phyloP scores from a whole-genome alignment of 208 protist genomes.

The Trypanosoma congolense region DNA sequence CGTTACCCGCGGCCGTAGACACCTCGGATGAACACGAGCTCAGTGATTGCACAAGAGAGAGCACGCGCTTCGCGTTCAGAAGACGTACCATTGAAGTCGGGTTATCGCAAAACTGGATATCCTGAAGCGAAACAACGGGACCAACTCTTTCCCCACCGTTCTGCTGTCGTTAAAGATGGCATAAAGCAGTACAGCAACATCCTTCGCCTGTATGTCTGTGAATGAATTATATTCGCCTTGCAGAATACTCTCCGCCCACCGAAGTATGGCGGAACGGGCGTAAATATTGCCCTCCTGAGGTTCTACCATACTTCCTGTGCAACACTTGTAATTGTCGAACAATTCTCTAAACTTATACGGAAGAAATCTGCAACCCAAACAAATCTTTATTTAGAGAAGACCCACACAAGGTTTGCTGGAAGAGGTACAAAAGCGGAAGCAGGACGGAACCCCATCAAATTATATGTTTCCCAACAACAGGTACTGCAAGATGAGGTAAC shows the following conservation, averaged over 20 bases:
- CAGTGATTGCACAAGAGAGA: slow-evolving; percentile 40
- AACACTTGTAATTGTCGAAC: too few species aligned
- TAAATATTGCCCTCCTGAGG: slow-evolving; percentile 22
- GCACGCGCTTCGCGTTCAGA: slow-evolving; percentile 60
- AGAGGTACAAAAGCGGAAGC: too few species aligned
- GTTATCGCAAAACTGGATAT: slow-evolving; percentile 37
- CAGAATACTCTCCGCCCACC: slow-evolving; percentile 57
- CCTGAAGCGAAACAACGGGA: slow-evolving; percentile 33
- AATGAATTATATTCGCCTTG: slow-evolving; percentile 33
- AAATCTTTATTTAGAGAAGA: too few species aligned
- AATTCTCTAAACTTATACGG: too few species aligned
- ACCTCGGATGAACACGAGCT: slow-evolving; percentile 24
- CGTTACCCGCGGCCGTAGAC: not conserved
- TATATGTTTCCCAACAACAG: too few species aligned
- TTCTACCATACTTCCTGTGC: slow-evolving; percentile 3
- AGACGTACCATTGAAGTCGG: slow-evolving; percentile 26
- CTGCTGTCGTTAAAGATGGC: slow-evolving; percentile 33
- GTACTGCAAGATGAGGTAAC: too few species aligned
- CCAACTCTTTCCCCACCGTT: not conserved
- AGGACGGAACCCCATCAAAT: too few species aligned
- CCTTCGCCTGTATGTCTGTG: slow-evolving; percentile 45
- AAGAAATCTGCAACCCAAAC: too few species aligned
- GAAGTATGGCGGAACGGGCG: slow-evolving; percentile 51
- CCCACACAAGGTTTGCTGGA: too few species aligned
- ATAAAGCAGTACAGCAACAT: slow-evolving; percentile 67